These are phyloP conservation scores for Phyllosticta citribraziliensis DNA, from an alignment of 2,329 filamentous ascomycete genomes.

Conservation along the genomic window DNA sequence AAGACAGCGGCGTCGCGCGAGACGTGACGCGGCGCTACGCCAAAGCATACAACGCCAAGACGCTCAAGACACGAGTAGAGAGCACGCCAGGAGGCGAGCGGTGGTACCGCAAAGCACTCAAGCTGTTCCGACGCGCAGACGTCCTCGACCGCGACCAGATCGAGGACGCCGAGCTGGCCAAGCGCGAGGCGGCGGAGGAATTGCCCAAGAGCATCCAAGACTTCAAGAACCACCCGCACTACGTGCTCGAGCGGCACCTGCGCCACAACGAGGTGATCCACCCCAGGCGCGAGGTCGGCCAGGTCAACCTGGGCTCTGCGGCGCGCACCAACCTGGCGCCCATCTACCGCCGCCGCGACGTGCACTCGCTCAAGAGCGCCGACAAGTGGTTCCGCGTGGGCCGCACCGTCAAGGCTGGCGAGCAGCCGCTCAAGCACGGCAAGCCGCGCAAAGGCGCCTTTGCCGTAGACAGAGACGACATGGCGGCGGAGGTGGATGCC, in stretches of 20 bases:
- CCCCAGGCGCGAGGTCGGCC: slow-evolving; percentile 64
- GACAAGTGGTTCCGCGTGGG: slow-evolving; percentile 91
- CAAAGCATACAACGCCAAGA: slow-evolving; percentile 86
- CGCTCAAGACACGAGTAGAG: slow-evolving; percentile 71
- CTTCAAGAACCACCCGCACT: slow-evolving; percentile 70
- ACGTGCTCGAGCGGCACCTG: slow-evolving; percentile 74
- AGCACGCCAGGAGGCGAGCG: slow-evolving; percentile 43
- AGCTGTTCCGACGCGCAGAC: slow-evolving; percentile 27
- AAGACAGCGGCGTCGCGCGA: slow-evolving; percentile 63
- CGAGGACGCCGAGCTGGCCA: slow-evolving; percentile 67
- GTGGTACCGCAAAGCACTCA: slow-evolving; percentile 48
- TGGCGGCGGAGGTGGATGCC: background rate
- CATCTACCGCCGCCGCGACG: slow-evolving; percentile 74
- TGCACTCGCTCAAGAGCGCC: slow-evolving; percentile 64
- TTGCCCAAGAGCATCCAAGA: slow-evolving; percentile 82
- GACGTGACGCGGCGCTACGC: slow-evolving; percentile 85
- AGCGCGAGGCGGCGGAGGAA: slow-evolving; percentile 59
- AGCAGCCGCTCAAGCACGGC: slow-evolving; percentile 70
- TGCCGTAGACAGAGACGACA: background rate
- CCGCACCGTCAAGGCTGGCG: slow-evolving; percentile 61
- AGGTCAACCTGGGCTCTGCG: slow-evolving; percentile 56
- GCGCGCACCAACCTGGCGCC: slow-evolving; percentile 56
- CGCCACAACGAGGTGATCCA: slow-evolving; percentile 73
- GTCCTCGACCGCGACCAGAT: slow-evolving; percentile 63
- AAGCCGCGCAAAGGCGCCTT: slow-evolving; percentile 24